Conservation (phyloP, 1,284 basidiomycete genomes). For the Rhodotorula sp. region DNA sequence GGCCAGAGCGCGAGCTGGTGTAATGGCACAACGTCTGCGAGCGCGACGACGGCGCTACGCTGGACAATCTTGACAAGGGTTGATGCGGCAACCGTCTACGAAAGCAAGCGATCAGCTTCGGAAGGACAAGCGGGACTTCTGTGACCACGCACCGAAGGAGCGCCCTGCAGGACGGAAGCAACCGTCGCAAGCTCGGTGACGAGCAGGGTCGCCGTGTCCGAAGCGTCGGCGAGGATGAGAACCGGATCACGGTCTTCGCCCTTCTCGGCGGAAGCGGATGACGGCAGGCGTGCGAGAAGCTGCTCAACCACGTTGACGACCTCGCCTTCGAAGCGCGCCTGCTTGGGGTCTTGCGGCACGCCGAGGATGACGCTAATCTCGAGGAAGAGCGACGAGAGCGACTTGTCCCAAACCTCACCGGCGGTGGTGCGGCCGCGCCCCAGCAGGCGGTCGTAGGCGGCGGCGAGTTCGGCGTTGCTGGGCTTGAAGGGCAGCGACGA, state of each 20-base stretch:
- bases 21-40: slow-evolving; percentile 26
- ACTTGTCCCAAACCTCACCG: slow-evolving; percentile 30
- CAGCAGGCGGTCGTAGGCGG: slow-evolving; percentile 22
- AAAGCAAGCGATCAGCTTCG: not conserved
- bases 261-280: not conserved
- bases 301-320: slow-evolving; percentile 21
- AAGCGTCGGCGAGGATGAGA: slow-evolving; percentile 17
- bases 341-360: slow-evolving; percentile 23
- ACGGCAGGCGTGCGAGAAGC: slow-evolving; percentile 24
- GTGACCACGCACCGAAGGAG: slow-evolving; percentile 8
- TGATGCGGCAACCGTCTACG: slow-evolving; percentile 12
- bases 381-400: slow-evolving; percentile 32
- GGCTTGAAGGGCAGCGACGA: slow-evolving; percentile 39
- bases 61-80: slow-evolving; percentile 26
- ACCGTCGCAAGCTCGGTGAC: slow-evolving; percentile 31
- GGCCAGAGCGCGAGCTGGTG: slow-evolving; percentile 37
- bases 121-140: not conserved
- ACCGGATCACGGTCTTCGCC: slow-evolving; percentile 16
- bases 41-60: slow-evolving; percentile 15
- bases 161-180: slow-evolving; percentile 11
- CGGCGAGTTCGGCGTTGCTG: slow-evolving; percentile 6
- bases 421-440: slow-evolving; percentile 5
- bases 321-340: slow-evolving; percentile 7
- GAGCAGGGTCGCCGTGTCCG: slow-evolving; percentile 24
- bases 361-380: slow-evolving; percentile 37